Conservation (phyloP, 2,329 filamentous ascomycete genomes). For the Apiospora marii region DNA sequence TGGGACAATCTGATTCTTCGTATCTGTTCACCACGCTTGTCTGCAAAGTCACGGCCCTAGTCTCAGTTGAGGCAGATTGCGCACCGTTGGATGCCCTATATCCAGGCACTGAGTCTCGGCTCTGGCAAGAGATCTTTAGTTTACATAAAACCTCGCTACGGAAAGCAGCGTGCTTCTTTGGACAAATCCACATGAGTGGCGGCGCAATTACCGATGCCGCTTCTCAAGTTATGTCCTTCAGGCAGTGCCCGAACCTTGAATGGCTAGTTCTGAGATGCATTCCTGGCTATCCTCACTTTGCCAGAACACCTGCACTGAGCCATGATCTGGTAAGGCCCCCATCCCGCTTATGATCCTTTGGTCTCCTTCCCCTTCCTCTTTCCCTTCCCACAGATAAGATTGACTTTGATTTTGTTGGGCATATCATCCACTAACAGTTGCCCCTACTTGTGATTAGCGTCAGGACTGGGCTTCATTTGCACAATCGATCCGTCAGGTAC, state of each 20-base stretch:
- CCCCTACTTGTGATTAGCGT: neutral
- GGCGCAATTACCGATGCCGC: neutral
- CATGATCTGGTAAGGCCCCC: neutral
- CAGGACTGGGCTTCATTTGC: neutral
- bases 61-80: neutral
- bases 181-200: neutral
- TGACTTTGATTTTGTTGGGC: too few species aligned
- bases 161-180: neutral
- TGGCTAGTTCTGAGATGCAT: neutral
- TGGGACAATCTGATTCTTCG: neutral
- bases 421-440: neutral
- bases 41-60: neutral
- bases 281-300: neutral
- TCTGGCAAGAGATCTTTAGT: neutral
- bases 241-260: neutral
- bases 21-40: neutral
- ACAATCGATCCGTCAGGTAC: neutral
- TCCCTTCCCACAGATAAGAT: neutral
- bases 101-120: too few species aligned
- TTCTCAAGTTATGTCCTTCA: neutral
- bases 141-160: neutral
- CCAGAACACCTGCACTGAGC: too few species aligned
- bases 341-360: neutral
- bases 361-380: too few species aligned
- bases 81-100: neutral